Conservation (phyloP, 192 early-diverging fungal genomes). For the Coemansia asiatica region DNA sequence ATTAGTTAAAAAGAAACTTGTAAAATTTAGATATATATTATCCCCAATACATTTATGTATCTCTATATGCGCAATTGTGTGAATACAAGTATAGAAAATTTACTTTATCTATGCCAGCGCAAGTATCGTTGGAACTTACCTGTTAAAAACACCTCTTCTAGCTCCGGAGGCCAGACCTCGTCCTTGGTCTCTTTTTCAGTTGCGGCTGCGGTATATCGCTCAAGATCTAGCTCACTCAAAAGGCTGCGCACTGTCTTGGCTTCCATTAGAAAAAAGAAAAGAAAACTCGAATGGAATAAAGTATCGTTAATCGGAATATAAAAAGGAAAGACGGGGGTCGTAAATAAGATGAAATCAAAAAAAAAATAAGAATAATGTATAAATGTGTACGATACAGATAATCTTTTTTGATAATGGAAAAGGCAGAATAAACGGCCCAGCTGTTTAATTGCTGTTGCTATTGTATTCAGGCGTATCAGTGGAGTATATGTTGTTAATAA, state of each 20-base stretch:
- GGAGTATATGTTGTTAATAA: neutral
- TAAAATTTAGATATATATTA: too few relatives aligned
- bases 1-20: too few relatives aligned
- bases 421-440: neutral
- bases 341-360: neutral
- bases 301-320: neutral
- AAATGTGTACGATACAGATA: neutral
- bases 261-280: constrained; percentile 26
- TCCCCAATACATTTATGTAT: too few relatives aligned
- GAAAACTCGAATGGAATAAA: neutral
- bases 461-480: neutral
- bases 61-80: too few relatives aligned
- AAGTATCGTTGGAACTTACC: constrained; percentile 3
- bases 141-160: constrained; percentile 41
- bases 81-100: neutral
- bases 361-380: neutral
- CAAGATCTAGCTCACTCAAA: constrained; percentile 31
- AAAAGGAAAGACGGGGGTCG: neutral
- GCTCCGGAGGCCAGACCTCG: constrained; percentile 43
- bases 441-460: neutral
- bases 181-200: constrained; percentile 18
- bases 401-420: neutral
- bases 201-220: constrained; percentile 28
- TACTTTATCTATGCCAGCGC: too few relatives aligned
- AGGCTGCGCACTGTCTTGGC: constrained; percentile 30